Evolutionary conservation across 805 yeast genomes (phyloP).

Genomic region (Teunomyces kruisii): DNA sequence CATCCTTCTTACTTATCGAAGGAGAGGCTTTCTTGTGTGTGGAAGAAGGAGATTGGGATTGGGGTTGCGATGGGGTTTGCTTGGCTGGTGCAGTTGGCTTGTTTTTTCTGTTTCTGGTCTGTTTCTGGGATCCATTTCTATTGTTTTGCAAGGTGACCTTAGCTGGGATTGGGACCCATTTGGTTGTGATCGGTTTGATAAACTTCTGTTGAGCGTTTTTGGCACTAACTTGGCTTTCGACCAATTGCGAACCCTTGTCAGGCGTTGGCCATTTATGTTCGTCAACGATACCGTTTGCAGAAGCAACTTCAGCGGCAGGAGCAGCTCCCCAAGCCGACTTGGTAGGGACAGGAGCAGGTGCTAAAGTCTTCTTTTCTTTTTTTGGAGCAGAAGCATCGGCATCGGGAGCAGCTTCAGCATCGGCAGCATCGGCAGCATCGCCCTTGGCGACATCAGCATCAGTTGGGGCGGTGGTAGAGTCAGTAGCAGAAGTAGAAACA

Average conservation of each 20-base stretch:
- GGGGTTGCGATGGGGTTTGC: constrained; percentile 9
- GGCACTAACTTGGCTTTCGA: constrained; percentile 12
- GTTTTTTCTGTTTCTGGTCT: constrained; percentile 25
- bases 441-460: constrained; percentile 3
- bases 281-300: constrained; percentile 27
- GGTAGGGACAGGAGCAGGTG: constrained; percentile 47
- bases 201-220: constrained; percentile 29
- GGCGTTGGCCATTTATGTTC: constrained; percentile 48
- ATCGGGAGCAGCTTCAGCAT: constrained; percentile 7
- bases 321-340: constrained; percentile 43
- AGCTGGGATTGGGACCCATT: constrained; percentile 47
- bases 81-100: constrained; percentile 23
- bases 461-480: constrained; percentile 7
- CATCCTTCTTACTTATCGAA: constrained; percentile 10
- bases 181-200: constrained; percentile 41
- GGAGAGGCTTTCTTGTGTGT: constrained; percentile 4
- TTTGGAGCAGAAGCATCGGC: constrained; percentile 11
- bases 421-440: constrained; percentile 8
- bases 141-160: constrained; percentile 41
- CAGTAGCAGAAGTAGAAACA: constrained; percentile 1
- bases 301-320: constrained; percentile 11
- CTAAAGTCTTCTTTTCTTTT: constrained; percentile 34
- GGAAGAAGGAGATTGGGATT: constrained; percentile 1
- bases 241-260: constrained; percentile 20
- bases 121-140: constrained; percentile 25